These are phyloP conservation scores for Talaromyces sp. DNA, from an alignment of 2,329 filamentous ascomycete genomes.

Conservation along the genomic window DNA sequence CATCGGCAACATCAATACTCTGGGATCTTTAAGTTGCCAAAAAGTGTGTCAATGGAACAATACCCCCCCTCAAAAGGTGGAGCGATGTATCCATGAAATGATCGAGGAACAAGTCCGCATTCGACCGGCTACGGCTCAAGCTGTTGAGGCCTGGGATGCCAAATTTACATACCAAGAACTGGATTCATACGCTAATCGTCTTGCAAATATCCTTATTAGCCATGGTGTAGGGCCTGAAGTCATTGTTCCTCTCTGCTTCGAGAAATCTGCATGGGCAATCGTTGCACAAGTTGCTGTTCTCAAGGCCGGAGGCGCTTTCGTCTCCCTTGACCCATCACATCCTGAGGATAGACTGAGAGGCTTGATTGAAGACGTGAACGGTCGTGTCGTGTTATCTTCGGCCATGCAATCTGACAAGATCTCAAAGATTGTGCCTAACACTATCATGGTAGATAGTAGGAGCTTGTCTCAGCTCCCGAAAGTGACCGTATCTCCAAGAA, in stretches of 20 bases:
- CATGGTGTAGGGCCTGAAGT: slow-evolving; percentile 40
- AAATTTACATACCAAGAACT: slow-evolving; percentile 37
- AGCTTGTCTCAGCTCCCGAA: slow-evolving; percentile 27
- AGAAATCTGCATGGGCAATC: slow-evolving; percentile 44
- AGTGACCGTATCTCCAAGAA: slow-evolving; percentile 3
- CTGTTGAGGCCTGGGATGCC: slow-evolving; percentile 35
- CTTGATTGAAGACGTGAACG: slow-evolving; percentile 35
- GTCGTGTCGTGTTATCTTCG: slow-evolving; percentile 35
- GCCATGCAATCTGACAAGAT: slow-evolving; percentile 29
- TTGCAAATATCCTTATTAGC: slow-evolving; percentile 35
- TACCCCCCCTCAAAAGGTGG: slow-evolving; percentile 26
- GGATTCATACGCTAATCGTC: slow-evolving; percentile 35
- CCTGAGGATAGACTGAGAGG: slow-evolving; percentile 35
- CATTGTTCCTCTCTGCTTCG: slow-evolving; percentile 41
- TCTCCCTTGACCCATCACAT: slow-evolving; percentile 40
- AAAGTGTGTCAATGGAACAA: slow-evolving; percentile 36
- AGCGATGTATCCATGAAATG: slow-evolving; percentile 36
- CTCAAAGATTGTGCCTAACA: slow-evolving; percentile 27
- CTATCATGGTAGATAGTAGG: slow-evolving; percentile 29
- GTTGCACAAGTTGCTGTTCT: slow-evolving; percentile 41
- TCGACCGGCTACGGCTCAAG: slow-evolving; percentile 24
- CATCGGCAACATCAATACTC: slow-evolving; percentile 31
- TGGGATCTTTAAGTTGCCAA: slow-evolving; percentile 30
- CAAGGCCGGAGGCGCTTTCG: slow-evolving; percentile 43
- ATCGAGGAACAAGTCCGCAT: slow-evolving; percentile 31